phyloP scores from a whole-genome alignment of 2,329 filamentous ascomycete genomes.

The Trichoderma afroharzianum region DNA sequence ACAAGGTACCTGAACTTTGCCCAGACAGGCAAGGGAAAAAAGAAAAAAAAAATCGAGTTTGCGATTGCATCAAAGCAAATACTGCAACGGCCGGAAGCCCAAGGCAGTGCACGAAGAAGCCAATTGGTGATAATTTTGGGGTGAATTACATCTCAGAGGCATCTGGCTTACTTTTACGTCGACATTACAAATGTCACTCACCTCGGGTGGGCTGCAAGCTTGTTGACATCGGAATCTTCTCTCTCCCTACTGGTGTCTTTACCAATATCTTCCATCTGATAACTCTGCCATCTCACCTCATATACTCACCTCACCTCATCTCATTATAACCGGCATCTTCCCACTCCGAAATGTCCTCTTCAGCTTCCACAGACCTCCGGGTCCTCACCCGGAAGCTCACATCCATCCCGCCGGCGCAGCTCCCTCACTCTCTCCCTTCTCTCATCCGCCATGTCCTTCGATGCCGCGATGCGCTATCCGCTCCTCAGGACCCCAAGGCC shows the following conservation, averaged over 20 bases:
- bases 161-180: neutral
- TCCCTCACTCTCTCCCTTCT: conserved; percentile 68
- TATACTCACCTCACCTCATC: neutral
- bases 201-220: neutral
- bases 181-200: neutral
- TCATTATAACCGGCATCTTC: neutral
- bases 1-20: conserved; percentile 17
- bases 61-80: neutral
- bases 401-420: conserved; percentile 65
- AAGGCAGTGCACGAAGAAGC: neutral
- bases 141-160: neutral
- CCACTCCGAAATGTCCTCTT: neutral
- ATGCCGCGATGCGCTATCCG: conserved; percentile 60
- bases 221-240: neutral
- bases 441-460: conserved; percentile 60
- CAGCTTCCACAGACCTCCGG: conserved; percentile 52
- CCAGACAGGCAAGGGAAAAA: neutral
- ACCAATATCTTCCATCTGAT: neutral
- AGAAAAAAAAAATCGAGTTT: conserved; percentile 12
- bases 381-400: conserved; percentile 67
- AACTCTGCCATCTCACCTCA: neutral
- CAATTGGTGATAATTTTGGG: neutral
- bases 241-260: neutral
- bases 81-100: neutral
- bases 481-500: conserved; percentile 56